Evolutionary conservation across 768 basidiomycete genomes (phyloP).

Genomic region (Pisolithus marmoratus): DNA sequence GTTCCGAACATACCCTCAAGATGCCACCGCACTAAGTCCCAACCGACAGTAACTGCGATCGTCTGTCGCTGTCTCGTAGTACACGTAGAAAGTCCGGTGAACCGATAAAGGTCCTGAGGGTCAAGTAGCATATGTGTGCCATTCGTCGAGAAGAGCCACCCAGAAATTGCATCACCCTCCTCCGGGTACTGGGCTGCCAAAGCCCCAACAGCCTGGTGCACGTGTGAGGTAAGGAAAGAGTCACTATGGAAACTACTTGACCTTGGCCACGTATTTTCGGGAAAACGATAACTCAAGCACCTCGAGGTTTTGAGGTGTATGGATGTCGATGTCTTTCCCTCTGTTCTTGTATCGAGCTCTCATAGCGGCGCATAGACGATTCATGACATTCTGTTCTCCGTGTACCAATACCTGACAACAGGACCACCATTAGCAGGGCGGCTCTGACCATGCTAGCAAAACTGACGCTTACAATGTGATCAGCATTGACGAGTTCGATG

Average conservation of each 20-base stretch:
- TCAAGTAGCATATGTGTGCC: conserved; percentile 92
- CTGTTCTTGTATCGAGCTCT: conserved; percentile 77
- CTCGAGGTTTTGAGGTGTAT: conserved; percentile 89
- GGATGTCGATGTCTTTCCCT: conserved; percentile 89
- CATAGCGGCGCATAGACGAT: conserved; percentile 77
- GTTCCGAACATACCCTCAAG: conserved; percentile 90
- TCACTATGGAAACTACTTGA: conserved; percentile 24
- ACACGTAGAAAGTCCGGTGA: conserved; percentile 81
- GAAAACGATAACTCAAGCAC: conserved; percentile 80
- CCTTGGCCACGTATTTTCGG: conserved; percentile 87
- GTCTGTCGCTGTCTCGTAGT: conserved; percentile 81
- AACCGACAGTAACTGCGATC: conserved; percentile 74
- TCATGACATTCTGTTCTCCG: conserved; percentile 91
- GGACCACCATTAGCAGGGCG: background rate
- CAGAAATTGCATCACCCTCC: conserved; percentile 68
- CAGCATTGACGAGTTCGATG: conserved; percentile 85
- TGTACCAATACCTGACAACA: conserved; percentile 76
- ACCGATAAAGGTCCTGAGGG: conserved; percentile 81
- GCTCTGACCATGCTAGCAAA: background rate
- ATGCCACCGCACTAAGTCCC: conserved; percentile 94
- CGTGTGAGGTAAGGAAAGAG: background rate
- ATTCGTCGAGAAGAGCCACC: conserved; percentile 85
- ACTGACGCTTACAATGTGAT: conserved; percentile 66
- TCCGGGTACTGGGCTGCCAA: conserved; percentile 73
- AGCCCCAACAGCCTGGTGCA: conserved; percentile 73